Evolutionary conservation across 2,329 filamentous ascomycete genomes (phyloP), one percentile per base, ranked within the genome.

Genomic region (Fusarium sambucinum): DNA sequence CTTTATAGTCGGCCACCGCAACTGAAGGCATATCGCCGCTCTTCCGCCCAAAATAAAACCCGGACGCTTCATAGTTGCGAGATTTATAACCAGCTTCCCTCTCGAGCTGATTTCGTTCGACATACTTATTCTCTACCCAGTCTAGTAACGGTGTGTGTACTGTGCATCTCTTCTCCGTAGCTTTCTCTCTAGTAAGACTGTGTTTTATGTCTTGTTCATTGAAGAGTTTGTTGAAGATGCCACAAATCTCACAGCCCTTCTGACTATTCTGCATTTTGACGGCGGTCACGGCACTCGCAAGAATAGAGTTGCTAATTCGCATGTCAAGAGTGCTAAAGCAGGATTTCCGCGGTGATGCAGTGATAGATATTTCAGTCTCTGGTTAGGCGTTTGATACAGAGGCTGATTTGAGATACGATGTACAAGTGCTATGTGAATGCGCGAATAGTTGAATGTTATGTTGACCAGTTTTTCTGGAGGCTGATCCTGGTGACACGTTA

Each of bases 271-370:
- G 29, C 19, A 17, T 17, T 25, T 21, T 33, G 6, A 10, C 19
- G 6, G 10, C 16, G 16, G 21, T 23, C 6, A 17, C 19, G 25
- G 45, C 19, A 17, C 16, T 23, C 16, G 9, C 4, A 12, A 48
- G 16, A 2, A 17, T 8, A 23, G 30, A 33, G 11, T 33, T 23
- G 13, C 19, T 19, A n/a, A 32, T 11, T 7, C 40, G 21, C 40
- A 25, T 42, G 1, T 17, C 6, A 16, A 4, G 3, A 2, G 10
- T 42, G 10, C 14, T 11, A 7, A 11, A 12, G 13, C 5, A 5
- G 11, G 5, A 0, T n/a, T 23, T 7, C 10, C 10, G 23, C 21
- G 10, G n/a, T 17, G 11, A 7, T 12, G 1, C 4, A 12, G 3
- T 16, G 13, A 25, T 19, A 14, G 7, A 11, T 19, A 13, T 13